Percentiles rank a stretch among this genome's conserved stretches.
These are phyloP conservation scores for Sporothrix luriei DNA, from an alignment of 2,329 filamentous ascomycete genomes.

Conservation along the genomic window DNA sequence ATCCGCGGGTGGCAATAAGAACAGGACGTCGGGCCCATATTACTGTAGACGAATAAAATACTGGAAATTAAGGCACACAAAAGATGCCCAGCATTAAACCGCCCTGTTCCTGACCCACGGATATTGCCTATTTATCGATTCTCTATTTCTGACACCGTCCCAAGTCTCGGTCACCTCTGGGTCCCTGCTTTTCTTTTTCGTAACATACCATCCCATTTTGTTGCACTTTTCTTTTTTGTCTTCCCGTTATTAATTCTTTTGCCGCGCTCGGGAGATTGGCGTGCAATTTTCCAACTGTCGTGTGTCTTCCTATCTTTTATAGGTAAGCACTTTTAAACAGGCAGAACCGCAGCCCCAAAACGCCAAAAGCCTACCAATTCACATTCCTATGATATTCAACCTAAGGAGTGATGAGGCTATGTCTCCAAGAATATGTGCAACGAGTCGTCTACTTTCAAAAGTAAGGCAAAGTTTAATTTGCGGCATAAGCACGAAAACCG, in stretches of 20 bases:
- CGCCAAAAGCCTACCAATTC: too few relatives aligned
- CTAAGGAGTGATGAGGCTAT: not conserved
- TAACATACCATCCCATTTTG: not conserved
- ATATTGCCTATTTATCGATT: constrained; percentile 9
- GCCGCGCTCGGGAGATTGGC: constrained; percentile 23
- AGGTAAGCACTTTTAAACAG: not conserved
- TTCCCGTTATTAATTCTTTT: not conserved
- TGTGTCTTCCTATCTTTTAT: not conserved
- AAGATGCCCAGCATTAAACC: constrained; percentile 17
- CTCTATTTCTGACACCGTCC: constrained; percentile 23
- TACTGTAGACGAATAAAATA: not conserved
- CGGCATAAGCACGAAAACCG: not conserved
- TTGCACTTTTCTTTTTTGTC: constrained; percentile 1
- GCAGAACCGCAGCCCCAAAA: too few relatives aligned
- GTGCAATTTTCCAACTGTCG: not conserved
- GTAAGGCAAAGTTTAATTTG: constrained; percentile 18
- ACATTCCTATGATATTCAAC: too few relatives aligned
- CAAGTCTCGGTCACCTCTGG: constrained; percentile 20
- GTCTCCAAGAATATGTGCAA: not conserved
- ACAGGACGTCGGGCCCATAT: not conserved
- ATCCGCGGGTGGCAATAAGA: constrained; percentile 7
- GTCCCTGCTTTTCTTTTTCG: not conserved
- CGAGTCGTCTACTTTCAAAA: not conserved
- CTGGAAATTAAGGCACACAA: not conserved
- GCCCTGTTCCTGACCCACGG: constrained; percentile 15